Percentiles rank a stretch among this genome's conserved stretches.
Conservation (phyloP, 306 rosid genomes). For the Argentina anserina region DNA sequence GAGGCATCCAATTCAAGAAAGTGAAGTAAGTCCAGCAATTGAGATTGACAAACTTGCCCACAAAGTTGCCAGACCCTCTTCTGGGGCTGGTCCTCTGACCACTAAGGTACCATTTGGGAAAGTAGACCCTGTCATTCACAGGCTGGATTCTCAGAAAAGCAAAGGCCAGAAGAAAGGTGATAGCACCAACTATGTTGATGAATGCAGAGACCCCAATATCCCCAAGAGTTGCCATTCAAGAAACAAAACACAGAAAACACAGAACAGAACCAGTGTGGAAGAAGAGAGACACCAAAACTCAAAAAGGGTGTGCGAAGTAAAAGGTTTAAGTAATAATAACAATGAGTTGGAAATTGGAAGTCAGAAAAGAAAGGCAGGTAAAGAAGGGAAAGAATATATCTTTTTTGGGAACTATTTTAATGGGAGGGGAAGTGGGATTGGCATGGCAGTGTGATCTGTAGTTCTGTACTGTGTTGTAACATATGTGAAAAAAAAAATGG, state of each 20-base stretch:
- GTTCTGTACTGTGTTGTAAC: conserved; percentile 3
- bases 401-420: conserved; percentile 20
- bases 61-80: conserved; percentile 56
- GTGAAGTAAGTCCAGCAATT: conserved; percentile 68
- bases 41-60: conserved; percentile 80
- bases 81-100: conserved; percentile 76
- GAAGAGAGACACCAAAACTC: not conserved
- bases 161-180: conserved; percentile 81
- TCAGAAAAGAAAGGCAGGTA: conserved; percentile 12
- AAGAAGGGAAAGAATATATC: conserved; percentile 28
- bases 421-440: conserved; percentile 1
- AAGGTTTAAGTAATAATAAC: not conserved
- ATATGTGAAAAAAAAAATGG: not conserved
- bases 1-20: conserved; percentile 96
- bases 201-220: conserved; percentile 91
- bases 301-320: conserved; percentile 17
- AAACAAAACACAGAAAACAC: conserved; percentile 3
- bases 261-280: not conserved
- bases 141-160: conserved; percentile 86
- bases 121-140: conserved; percentile 84
- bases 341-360: not conserved
- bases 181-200: conserved; percentile 68
- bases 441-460: conserved; percentile 12
- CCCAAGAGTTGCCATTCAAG: conserved; percentile 70
- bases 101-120: conserved; percentile 79